Evolutionary conservation across 225 moss, liverwort and hornwort species (phyloP).

Genomic region (Pleurozium schreberi): DNA sequence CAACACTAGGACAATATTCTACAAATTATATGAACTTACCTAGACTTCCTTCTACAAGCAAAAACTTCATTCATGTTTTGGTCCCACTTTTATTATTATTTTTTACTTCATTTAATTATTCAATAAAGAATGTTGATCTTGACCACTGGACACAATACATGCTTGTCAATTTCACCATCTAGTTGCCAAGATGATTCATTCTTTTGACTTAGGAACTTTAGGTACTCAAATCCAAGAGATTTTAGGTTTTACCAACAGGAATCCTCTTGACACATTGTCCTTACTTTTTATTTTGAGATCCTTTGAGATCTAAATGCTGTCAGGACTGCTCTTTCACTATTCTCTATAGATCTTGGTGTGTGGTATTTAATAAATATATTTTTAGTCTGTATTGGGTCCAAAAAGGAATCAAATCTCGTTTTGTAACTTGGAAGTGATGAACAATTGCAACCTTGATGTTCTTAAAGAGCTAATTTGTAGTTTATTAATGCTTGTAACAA

Average conservation of each 20-base stretch:
- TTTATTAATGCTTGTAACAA: no score
- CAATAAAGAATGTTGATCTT: neutral
- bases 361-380: neutral
- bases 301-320: neutral
- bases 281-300: no score
- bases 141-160: rapidly evolving
- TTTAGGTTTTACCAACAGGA: neutral
- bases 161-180: neutral
- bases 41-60: neutral
- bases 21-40: neutral
- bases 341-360: neutral
- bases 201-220: neutral
- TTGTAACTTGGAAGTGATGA: rapidly evolving
- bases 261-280: neutral
- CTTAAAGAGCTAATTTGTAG: neutral
- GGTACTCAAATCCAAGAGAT: neutral
- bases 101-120: neutral
- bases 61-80: neutral
- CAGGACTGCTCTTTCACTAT: neutral
- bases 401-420: neutral
- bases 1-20: neutral
- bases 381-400: neutral
- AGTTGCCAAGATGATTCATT: neutral
- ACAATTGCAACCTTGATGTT: neutral
- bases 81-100: neutral